A percentile compares a stretch with the other conserved stretches of the same genome.
Conservation (phyloP, 768 basidiomycete genomes). For the Hericium alpestre region DNA sequence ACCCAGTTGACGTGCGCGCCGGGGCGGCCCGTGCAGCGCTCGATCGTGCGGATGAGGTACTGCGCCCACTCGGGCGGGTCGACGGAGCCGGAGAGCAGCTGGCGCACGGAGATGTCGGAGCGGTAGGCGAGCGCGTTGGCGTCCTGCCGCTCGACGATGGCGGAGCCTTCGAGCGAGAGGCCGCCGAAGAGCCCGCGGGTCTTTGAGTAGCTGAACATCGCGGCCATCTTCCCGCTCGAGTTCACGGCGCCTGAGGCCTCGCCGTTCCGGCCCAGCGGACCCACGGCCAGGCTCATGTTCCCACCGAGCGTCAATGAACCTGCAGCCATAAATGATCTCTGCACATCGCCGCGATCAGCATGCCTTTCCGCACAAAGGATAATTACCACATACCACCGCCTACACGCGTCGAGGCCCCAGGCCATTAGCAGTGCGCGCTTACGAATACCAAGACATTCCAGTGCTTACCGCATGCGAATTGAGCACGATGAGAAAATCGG, state of each 20-base stretch:
- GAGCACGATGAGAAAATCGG: constrained; percentile 83
- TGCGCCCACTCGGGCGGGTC: constrained; percentile 71
- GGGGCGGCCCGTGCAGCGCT: constrained; percentile 60
- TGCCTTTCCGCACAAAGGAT: not conserved
- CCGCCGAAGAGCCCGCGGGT: constrained; percentile 92
- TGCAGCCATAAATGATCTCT: constrained; percentile 88
- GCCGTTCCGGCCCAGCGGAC: constrained; percentile 90
- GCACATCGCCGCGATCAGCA: not conserved
- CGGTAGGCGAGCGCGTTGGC: constrained; percentile 79
- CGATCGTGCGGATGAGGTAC: constrained; percentile 64
- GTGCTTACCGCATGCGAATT: constrained; percentile 65
- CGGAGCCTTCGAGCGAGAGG: constrained; percentile 76
- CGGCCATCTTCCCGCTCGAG: constrained; percentile 77
- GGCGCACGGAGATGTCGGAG: constrained; percentile 61
- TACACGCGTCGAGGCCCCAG: constrained; percentile 16
- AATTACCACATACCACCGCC: constrained; percentile 50
- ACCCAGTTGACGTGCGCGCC: constrained; percentile 58
- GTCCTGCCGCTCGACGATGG: constrained; percentile 90
- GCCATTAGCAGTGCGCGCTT: not conserved
- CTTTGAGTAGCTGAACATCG: constrained; percentile 92
- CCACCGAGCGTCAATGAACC: constrained; percentile 87
- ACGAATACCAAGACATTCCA: not conserved
- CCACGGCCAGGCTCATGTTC: constrained; percentile 80
- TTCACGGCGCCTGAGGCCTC: constrained; percentile 82
- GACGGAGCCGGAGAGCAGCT: constrained; percentile 70